A percentile compares a stretch with the other conserved stretches of the same genome.
Evolutionary conservation across 805 yeast genomes (phyloP).

Genomic region (Teunomyces barrocoloradensis): DNA sequence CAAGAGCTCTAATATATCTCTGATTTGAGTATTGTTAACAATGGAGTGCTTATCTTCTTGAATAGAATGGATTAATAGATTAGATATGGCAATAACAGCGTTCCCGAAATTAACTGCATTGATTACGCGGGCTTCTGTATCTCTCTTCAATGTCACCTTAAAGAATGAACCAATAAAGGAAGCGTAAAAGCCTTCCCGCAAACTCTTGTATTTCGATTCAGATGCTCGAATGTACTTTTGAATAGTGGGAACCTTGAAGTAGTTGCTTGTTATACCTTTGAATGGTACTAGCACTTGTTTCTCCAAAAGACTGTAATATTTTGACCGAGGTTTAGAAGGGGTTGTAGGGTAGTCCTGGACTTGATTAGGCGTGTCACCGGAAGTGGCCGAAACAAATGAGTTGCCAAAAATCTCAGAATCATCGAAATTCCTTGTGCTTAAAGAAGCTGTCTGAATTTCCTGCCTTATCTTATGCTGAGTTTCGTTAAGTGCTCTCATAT

Average conservation of each 20-base stretch:
- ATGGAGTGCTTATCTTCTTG: slow-evolving; percentile 61
- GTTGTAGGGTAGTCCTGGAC: neutral
- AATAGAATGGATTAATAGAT: slow-evolving; percentile 56
- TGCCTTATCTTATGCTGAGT: slow-evolving; percentile 18
- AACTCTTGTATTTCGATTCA: slow-evolving; percentile 9
- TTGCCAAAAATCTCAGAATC: slow-evolving; percentile 36
- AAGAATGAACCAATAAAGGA: slow-evolving; percentile 37
- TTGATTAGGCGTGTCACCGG: neutral
- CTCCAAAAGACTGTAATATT: slow-evolving; percentile 10
- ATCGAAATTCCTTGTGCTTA: slow-evolving; percentile 6
- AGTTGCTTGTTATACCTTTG: neutral
- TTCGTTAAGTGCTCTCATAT: slow-evolving; percentile 26
- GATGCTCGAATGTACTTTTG: neutral
- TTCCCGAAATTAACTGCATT: slow-evolving; percentile 59
- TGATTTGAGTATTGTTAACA: slow-evolving; percentile 50
- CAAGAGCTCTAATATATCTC: slow-evolving; percentile 57
- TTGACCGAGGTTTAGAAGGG: neutral
- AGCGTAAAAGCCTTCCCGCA: slow-evolving; percentile 25
- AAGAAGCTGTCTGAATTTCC: neutral
- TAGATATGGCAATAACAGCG: slow-evolving; percentile 58
- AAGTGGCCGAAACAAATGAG: slow-evolving; percentile 15
- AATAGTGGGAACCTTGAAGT: neutral
- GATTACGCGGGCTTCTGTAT: slow-evolving; percentile 59
- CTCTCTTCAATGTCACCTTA: slow-evolving; percentile 43
- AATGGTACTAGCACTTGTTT: slow-evolving; percentile 13